Evolutionary conservation across 139 green algal species (phyloP).

Genomic region (Coccomyxa sp.): DNA sequence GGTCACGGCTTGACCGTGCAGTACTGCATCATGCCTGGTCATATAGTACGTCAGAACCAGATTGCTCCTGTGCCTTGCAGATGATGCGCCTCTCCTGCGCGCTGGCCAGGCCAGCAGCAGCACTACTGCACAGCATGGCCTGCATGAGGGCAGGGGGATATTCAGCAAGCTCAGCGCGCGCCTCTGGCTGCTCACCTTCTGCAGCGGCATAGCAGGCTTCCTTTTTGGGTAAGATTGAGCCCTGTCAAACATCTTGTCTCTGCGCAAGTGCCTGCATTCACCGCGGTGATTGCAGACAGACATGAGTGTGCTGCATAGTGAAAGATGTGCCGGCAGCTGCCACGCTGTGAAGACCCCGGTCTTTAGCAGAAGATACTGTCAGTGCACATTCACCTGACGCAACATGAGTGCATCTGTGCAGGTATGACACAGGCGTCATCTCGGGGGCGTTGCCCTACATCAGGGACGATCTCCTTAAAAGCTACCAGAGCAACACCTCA

Average conservation of each 20-base stretch:
- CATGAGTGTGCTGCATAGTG: not conserved
- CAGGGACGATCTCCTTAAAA: constrained; percentile 52
- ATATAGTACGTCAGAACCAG: too few relatives aligned
- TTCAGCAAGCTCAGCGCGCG: not conserved
- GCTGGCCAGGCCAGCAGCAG: too few relatives aligned
- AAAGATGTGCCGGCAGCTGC: not conserved
- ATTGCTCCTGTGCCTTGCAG: too few relatives aligned
- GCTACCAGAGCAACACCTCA: constrained; percentile 1
- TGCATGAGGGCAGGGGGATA: too few relatives aligned
- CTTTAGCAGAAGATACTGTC: too few relatives aligned
- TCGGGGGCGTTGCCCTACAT: constrained; percentile 72
- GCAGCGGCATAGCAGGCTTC: constrained; percentile 29
- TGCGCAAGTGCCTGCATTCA: not conserved
- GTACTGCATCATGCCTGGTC: too few relatives aligned
- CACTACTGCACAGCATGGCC: too few relatives aligned
- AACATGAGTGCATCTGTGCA: not conserved
- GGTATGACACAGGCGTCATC: constrained; percentile 51
- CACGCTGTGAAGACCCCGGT: not conserved
- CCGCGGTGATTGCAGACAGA: not conserved
- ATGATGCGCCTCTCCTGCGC: too few relatives aligned
- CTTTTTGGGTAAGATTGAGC: constrained; percentile 30
- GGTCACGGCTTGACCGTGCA: too few relatives aligned
- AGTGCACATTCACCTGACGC: too few relatives aligned
- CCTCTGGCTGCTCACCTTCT: not conserved
- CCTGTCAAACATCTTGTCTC: not conserved